Evolutionary conservation across 2,329 filamentous ascomycete species (phyloP), one percentile per base, ranked within the genome.

Genomic region (Fusarium robinianum): DNA sequence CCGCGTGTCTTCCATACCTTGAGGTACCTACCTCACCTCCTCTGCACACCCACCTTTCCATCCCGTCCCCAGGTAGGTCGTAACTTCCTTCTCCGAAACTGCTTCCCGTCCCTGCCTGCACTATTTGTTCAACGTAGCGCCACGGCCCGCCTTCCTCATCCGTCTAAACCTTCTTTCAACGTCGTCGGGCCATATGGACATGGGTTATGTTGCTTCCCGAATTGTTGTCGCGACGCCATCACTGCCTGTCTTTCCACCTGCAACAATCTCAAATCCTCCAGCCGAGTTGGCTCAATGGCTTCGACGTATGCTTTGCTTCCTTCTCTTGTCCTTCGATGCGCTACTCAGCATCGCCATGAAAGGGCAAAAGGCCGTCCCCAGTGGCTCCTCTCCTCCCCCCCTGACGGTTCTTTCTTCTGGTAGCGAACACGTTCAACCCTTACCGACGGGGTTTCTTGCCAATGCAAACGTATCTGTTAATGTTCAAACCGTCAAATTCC

Each of bases 401-500:
- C n/a, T n/a, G n/a, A n/a, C n/a, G n/a, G n/a, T n/a, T n/a, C n/a
- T n/a, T n/a, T n/a, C n/a, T n/a, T n/a, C n/a, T n/a, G n/a, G n/a
- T n/a, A n/a, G n/a, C 15, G 18, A 12, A 19, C 17, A 22, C 19
- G 1, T 26, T 21, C 32, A 25, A 30, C 9, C 21, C 14, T 57
- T 37, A 61, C 45, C 53, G 49, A 33, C 45, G 53, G 42, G 78
- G 76, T 53, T 84, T 85, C 50, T 74, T 73, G 35, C 81, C 81
- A 55, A 84, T 83, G 51, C 79, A 83, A 24, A 84, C 77, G 61
- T 84, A 83, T 51, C 80, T 83, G 45, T 38, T 30, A 30, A n/a
- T n/a, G n/a, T 46, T 25, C 12, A 25, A 49, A 29, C 14, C 5
- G 32, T 60, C 19, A 60, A 48, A 25, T 40, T 23, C 19, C 16